Base-by-base conservation (phyloP, 2,329 filamentous ascomycete genomes). In the Scedosporium boydii region DNA sequence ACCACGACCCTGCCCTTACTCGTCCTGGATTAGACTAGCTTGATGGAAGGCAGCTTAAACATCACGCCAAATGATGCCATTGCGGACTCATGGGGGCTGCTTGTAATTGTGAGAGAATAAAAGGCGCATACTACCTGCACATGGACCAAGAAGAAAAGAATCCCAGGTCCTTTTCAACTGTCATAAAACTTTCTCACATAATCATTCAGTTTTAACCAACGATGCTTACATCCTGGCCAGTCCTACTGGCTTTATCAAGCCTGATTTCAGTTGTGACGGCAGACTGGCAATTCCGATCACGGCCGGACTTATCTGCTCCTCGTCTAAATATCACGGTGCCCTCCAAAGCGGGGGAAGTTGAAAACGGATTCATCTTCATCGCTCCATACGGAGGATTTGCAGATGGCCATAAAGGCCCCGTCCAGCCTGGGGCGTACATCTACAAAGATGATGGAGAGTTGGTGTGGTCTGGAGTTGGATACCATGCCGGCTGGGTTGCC, bases 401-500 rank as follows among this genome's bases (percentile, higher is more conserved):
- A 21, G 73, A 75, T 59, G 73, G 72, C 63, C 73, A 72, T 62
- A 73, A 78, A 63, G 79, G 78, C 0, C 80, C 81, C 2, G 75
- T 76, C 4, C 82, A 84, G 69, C 74, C 80, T 1, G 80, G 73
- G 0, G 78, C 82, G 0, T 85, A 85, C 67, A 84, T 85, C 65
- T 79, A 83, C 66, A 75, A 76, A 6, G 77, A 82, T 65, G 71
- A 81, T 38, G 82, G 82, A 1, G 80, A 84, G 58, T 73, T 85
- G 0, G 73, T 85, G 23, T 85, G 82, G 82, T 84, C 82, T 0
- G 42, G 61, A 23, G 21, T 60, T 4, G 63, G 63, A 26, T 64
- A 61, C 61, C 46, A 41, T 27, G 51, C 58, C 6, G 63, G 63
- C 9, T 61, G 58, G 61, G 53, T 58, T 10, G 61, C 61, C 51